Evolutionary conservation across 495 filamentous ascomycete genomes (phyloP), one percentile per base, ranked within the genome.

Genomic region (Penicillium flavigenum): DNA sequence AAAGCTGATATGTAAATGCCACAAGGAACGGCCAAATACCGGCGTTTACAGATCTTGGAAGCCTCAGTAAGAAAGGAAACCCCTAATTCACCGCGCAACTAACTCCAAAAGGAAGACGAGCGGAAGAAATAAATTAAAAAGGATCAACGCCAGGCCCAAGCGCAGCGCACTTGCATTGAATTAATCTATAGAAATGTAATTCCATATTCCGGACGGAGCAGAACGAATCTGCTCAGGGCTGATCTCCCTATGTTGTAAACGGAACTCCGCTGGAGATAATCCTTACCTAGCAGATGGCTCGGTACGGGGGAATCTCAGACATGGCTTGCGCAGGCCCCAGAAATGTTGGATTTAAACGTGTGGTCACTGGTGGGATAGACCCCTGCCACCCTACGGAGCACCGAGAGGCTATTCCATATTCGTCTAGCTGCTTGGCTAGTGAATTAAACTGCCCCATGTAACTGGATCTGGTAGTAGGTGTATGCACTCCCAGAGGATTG

Each of bases 91-190:
- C 31, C 4, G 31, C 31, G 31, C 31, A 34, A 2, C 31, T 12
- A 32, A 12, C 31, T 17, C 38, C 42, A 24, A 44, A 22, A 17
- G 20, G 41, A 43, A 43, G 9, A 14, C 22, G 11, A 9, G 24
- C 4, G 31, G 10, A 34, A 4, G 16, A 17, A 47, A 29, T 29
- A 47, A 7, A 48, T 48, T 48, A 34, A 20, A 32, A 48, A 22
- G 46, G 27, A 47, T 12, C 27, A n/a, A 22, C 44, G 26, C 27
- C 46, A 48, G n/a, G 46, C 17, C 46, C 46, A 34, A 31, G 46
- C 46, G 46, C 17, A 48, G 5, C 19, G 22, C 14, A 46, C 44
- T 10, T 19, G 27, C 27, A 29, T 26, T 14, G 31, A 34, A 34
- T 12, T 47, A 47, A 31, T 31, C 16, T 19, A 29, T 16, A 12